Evolutionary conservation across 1,139 yeast genomes (phyloP).

Genomic region (Suhomyces guaymorum): DNA sequence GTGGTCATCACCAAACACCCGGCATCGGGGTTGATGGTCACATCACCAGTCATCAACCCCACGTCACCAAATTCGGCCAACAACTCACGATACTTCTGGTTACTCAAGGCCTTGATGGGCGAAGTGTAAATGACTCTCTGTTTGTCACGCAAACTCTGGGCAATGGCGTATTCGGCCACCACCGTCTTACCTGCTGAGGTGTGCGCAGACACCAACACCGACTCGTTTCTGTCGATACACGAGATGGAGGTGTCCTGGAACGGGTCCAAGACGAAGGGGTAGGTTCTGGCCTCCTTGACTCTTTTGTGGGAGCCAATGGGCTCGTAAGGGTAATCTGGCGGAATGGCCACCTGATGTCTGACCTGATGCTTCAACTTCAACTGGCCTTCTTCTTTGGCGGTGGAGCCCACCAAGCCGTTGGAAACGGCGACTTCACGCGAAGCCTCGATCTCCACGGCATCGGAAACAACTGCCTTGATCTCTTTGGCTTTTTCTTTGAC

Average conservation of each 20-base stretch:
- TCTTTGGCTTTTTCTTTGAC: conserved; percentile 22
- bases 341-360: conserved; percentile 96
- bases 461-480: conserved; percentile 74
- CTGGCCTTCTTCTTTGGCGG: conserved; percentile 41
- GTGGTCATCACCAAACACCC: conserved; percentile 98
- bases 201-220: conserved; percentile 97
- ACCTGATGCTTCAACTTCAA: conserved; percentile 87
- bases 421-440: conserved; percentile 84
- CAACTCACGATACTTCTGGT: conserved; percentile 93
- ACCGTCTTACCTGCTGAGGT: conserved; percentile 99
- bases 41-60: conserved; percentile 98
- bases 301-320: conserved; percentile 89
- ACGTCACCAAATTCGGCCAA: conserved; percentile 93
- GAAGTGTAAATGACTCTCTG: conserved; percentile 96
- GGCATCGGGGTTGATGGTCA: conserved; percentile 94
- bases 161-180: conserved; percentile 98
- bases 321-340: conserved; percentile 82
- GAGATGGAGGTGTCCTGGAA: conserved; percentile 95
- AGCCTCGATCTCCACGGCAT: conserved; percentile 87
- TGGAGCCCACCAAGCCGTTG: conserved; percentile 59
- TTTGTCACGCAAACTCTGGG: conserved; percentile 85
- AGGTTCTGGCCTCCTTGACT: conserved; percentile 71
- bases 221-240: conserved; percentile 89
- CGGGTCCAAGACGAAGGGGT: conserved; percentile 91
- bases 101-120: conserved; percentile 94